Evolutionary conservation across 306 rosid genomes (phyloP).

Genomic region (Comarum palustre): DNA sequence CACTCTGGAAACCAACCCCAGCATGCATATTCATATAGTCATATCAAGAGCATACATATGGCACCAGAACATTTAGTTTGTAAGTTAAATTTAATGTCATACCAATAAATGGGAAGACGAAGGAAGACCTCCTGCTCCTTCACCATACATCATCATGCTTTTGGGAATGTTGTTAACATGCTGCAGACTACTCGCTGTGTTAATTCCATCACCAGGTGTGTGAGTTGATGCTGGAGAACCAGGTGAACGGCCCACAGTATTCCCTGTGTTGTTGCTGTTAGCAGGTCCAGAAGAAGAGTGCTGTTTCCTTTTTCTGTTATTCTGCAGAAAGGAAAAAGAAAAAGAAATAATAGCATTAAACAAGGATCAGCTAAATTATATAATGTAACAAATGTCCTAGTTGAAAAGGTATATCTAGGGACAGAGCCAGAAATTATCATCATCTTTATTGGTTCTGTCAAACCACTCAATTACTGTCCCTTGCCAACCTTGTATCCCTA

Average conservation of each 20-base stretch:
- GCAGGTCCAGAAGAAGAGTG: conserved; percentile 94
- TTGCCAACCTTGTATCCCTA: conserved; percentile 8
- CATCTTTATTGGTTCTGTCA: background rate
- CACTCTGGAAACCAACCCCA: conserved; percentile 4
- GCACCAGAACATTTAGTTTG: conserved; percentile 23
- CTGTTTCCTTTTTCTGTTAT: conserved; percentile 81
- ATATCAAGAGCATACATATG: conserved; percentile 1
- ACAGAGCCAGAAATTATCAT: conserved; percentile 13
- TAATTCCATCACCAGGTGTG: conserved; percentile 83
- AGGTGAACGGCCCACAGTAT: conserved; percentile 78
- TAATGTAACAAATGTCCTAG: conserved; percentile 5
- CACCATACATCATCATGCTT: conserved; percentile 72
- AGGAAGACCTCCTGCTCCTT: conserved; percentile 74
- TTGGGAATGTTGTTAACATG: conserved; percentile 64
- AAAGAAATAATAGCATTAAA: conserved; percentile 3
- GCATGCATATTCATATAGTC: background rate
- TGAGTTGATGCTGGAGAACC: conserved; percentile 90
- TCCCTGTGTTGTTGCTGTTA: conserved; percentile 90
- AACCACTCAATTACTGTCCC: background rate
- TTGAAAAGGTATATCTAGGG: conserved; percentile 19
- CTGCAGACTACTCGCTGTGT: conserved; percentile 66
- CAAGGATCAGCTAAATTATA: conserved; percentile 16
- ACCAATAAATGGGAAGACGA: conserved; percentile 90
- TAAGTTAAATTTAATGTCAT: conserved; percentile 23
- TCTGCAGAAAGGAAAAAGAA: conserved; percentile 39